Evolutionary conservation across 2,329 filamentous ascomycete genomes (phyloP).

Genomic region (Fusarium tjaetaba): DNA sequence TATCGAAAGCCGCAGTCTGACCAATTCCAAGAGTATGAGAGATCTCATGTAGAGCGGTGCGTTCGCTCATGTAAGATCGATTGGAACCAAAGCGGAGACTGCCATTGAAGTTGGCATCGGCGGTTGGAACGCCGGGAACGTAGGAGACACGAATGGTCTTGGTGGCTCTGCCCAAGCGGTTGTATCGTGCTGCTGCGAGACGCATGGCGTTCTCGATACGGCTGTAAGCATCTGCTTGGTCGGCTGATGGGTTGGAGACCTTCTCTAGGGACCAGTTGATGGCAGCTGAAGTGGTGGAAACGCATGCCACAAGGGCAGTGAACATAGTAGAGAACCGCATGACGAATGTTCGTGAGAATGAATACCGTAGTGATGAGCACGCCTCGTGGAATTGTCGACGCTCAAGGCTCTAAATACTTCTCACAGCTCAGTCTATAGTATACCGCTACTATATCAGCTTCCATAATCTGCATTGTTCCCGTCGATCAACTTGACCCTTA

Average conservation of each 20-base stretch:
- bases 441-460: neutral
- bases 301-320: slow-evolving; percentile 43
- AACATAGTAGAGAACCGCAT: slow-evolving; percentile 50
- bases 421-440: neutral
- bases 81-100: slow-evolving; percentile 58
- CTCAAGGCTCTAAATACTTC: neutral
- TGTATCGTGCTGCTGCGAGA: slow-evolving; percentile 54
- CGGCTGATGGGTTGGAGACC: slow-evolving; percentile 51
- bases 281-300: slow-evolving; percentile 48
- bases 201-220: slow-evolving; percentile 56
- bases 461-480: slow-evolving; percentile 9
- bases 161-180: slow-evolving; percentile 46
- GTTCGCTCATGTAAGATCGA: slow-evolving; percentile 59
- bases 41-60: slow-evolving; percentile 60
- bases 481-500: slow-evolving; percentile 4
- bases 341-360: neutral
- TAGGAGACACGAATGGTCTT: slow-evolving; percentile 55
- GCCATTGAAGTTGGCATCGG: slow-evolving; percentile 58
- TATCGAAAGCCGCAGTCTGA: slow-evolving; percentile 53
- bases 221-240: slow-evolving; percentile 56
- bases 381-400: neutral
- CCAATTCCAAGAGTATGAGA: slow-evolving; percentile 60
- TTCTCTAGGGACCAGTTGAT: slow-evolving; percentile 53
- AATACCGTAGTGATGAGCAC: neutral
- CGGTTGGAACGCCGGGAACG: slow-evolving; percentile 55